phyloP scores from a whole-genome alignment of 176 grass and related monocot genomes.

The sorghum (Sorghum bicolor) region Sorghum_bicolor_NCBIv3 NC_012872.2:1542001-1542500 shows the following conservation, averaged over 20 bases:
- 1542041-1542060: conserved; percentile 86
- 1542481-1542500: neutral
- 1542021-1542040: conserved; percentile 88
- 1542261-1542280: conserved; percentile 81
- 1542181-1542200: neutral
- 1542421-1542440: conserved; percentile 58
- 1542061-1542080: conserved; percentile 58
- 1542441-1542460: conserved; percentile 64
- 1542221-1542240: conserved; percentile 46
- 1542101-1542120: conserved; percentile 73
- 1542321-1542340: conserved; percentile 55
- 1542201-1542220: conserved; percentile 49
- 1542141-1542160: neutral
- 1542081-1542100: conserved; percentile 70
- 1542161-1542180: neutral
- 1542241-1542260: conserved; percentile 27
- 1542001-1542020: conserved; percentile 80
- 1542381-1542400: conserved; percentile 86
- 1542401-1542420: conserved; percentile 96
- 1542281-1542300: conserved; percentile 90
- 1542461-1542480: neutral
- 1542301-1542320: conserved; percentile 58
- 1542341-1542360: conserved; percentile 67
- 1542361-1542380: conserved; percentile 86
- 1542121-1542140: conserved; percentile 11